These are phyloP conservation scores for Rhodotorula sp. DNA, from an alignment of 1,284 basidiomycete genomes.

Conservation along the genomic window DNA sequence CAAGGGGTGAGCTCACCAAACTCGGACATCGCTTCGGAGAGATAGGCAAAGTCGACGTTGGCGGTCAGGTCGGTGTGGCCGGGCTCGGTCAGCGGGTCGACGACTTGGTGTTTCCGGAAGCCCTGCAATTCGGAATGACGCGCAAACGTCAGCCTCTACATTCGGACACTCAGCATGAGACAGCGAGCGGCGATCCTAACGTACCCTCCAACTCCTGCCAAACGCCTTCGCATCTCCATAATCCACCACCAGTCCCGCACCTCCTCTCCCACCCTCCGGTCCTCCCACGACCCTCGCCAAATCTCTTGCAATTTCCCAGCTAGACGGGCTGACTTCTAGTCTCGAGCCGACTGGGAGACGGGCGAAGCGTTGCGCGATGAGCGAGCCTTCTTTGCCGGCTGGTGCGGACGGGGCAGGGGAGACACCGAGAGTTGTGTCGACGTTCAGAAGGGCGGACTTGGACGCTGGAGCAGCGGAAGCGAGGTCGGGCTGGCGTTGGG, in stretches of 20 bases:
- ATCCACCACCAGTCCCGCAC: conserved; percentile 82
- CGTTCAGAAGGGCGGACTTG: conserved; percentile 2
- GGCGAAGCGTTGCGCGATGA: conserved; percentile 57
- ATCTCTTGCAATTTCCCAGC: conserved; percentile 64
- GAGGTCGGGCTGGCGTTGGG: conserved; percentile 5
- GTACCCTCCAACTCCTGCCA: conserved; percentile 59
- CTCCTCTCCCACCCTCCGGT: conserved; percentile 62
- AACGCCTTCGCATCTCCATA: conserved; percentile 77
- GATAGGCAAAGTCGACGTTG: conserved; percentile 91
- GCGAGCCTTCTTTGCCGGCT: not conserved
- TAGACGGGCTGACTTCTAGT: conserved; percentile 73
- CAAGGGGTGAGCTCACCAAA: conserved; percentile 55
- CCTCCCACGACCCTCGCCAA: conserved; percentile 62
- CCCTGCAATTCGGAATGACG: conserved; percentile 56
- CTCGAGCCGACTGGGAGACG: conserved; percentile 64
- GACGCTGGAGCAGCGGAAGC: not conserved
- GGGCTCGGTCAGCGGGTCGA: conserved; percentile 78
- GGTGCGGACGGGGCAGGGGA: conserved; percentile 59
- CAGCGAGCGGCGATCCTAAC: conserved; percentile 3
- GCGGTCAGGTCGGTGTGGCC: conserved; percentile 89
- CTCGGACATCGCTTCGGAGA: conserved; percentile 70
- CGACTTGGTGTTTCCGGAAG: conserved; percentile 82
- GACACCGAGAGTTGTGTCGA: conserved; percentile 37
- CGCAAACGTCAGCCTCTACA: not conserved
- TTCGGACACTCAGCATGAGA: no score